Evolutionary conservation across 2,329 filamentous ascomycete species (phyloP), one percentile per base, ranked within the genome.

Genomic region (Cladosporium austrohemisphaericum): DNA sequence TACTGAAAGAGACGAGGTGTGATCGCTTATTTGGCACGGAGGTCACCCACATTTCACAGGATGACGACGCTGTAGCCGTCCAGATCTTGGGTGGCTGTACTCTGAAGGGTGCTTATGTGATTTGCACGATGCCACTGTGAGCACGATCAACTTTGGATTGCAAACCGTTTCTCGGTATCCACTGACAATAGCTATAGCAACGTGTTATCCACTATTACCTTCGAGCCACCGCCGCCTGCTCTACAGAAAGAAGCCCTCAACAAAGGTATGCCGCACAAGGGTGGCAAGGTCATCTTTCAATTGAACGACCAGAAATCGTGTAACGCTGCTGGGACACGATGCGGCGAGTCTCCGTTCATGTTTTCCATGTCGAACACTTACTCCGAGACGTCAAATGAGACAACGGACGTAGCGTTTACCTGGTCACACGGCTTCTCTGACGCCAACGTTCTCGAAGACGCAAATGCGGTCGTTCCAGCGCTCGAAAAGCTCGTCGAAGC

Each of bases 161-260:
- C n/a, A n/a, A n/a, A n/a, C n/a, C n/a, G n/a, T n/a, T n/a, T n/a
- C n/a, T n/a, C n/a, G n/a, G n/a, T n/a, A n/a, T n/a, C n/a, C n/a
- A n/a, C n/a, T 9, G 33, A 20, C 10, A 10, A 20, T 16, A 36
- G 5, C 14, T 5, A n/a, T 35, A 18, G 18, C 16, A 36, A 22
- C n/a, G 33, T 18, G 5, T n/a, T 53, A 36, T 31, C 29, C 5
- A 19, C 4, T 25, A 52, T 67, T 7, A 14, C 25, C 3, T 68
- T 68, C 50, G 25, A 53, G 18, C 63, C 63, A 23, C 58, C 64
- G 2, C 43, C 67, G 1, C 41, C 46, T 3, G 28, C 54, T 2
- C 19, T 62, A 7, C 57, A 59, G 20, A 53, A 59, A 20, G 52
- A 58, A 37, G 65, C 60, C 2, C 52, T 61, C 13, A 20, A 38